These are phyloP conservation scores for Crithidia sp. DNA, from an alignment of 208 protist genomes.

Conservation along the genomic window DNA sequence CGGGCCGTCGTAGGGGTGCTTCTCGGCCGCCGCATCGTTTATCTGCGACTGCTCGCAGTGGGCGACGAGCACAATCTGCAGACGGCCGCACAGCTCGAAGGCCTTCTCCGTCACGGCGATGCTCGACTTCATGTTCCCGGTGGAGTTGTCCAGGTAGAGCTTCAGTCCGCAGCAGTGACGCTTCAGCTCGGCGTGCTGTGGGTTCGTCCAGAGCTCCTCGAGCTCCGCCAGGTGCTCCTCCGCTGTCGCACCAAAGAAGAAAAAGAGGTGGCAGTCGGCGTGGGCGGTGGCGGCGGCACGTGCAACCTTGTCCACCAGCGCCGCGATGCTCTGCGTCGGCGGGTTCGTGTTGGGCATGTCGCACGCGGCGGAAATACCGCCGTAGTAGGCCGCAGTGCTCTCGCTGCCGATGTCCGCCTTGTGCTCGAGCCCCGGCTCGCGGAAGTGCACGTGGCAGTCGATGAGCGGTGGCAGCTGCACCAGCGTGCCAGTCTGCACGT, in stretches of 20 bases:
- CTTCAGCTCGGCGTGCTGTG: constrained; percentile 52
- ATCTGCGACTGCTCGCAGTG: constrained; percentile 88
- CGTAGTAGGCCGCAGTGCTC: constrained; percentile 88
- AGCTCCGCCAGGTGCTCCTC: constrained; percentile 68
- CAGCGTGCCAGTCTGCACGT: constrained; percentile 15
- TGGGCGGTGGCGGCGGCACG: constrained; percentile 36
- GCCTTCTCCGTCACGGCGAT: constrained; percentile 56
- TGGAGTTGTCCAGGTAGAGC: constrained; percentile 90
- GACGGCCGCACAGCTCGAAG: constrained; percentile 76
- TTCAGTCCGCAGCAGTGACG: constrained; percentile 80
- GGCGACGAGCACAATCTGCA: constrained; percentile 78
- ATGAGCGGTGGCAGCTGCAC: constrained; percentile 84
- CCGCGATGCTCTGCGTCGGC: constrained; percentile 74
- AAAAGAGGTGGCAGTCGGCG: constrained; percentile 53
- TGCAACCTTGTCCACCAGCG: constrained; percentile 74
- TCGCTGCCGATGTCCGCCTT: constrained; percentile 94
- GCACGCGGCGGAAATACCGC: constrained; percentile 85
- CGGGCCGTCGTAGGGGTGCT: constrained; percentile 67
- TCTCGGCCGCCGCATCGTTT: constrained; percentile 66
- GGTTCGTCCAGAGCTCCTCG: constrained; percentile 74
- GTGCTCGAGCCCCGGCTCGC: constrained; percentile 92
- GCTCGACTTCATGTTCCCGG: constrained; percentile 84
- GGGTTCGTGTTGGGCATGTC: constrained; percentile 92
- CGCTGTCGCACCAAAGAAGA: constrained; percentile 86
- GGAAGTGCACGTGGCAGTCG: constrained; percentile 95